These are phyloP conservation scores for Nicotiana benthamiana DNA, from an alignment of 257 asterid species.

Conservation along the genomic window DNA sequence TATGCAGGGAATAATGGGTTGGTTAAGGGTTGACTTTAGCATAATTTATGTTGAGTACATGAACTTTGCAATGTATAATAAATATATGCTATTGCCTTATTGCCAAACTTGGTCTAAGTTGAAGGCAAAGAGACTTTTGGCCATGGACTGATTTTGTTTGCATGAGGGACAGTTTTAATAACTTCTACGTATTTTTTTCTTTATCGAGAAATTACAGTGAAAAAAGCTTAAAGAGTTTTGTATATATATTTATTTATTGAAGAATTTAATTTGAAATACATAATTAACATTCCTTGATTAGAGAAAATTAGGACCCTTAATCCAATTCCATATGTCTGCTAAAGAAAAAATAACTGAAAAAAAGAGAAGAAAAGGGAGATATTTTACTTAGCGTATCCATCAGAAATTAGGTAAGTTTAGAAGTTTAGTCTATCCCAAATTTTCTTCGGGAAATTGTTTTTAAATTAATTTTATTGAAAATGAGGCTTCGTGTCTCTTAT, in stretches of 20 bases:
- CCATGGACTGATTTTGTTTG: conserved; percentile 14
- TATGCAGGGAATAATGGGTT: conserved; percentile 14
- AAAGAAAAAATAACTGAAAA: neutral
- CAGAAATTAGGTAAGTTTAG: too few relatives aligned
- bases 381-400: neutral
- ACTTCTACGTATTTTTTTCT: neutral
- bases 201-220: neutral
- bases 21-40: conserved; percentile 44
- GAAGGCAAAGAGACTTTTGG: neutral
- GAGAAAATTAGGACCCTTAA: neutral
- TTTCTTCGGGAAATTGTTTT: too few relatives aligned
- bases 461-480: too few relatives aligned
- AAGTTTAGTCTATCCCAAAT: too few relatives aligned
- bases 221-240: too few relatives aligned
- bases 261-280: neutral
- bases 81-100: conserved; percentile 28
- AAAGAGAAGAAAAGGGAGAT: neutral
- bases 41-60: conserved; percentile 9
- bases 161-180: conserved; percentile 12
- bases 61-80: conserved; percentile 20
- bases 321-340: neutral
- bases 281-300: neutral
- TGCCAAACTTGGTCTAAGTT: conserved; percentile 43
- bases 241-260: neutral
- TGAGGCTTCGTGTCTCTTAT: too few relatives aligned